Base-by-base conservation (phyloP, 179 eudicot genomes). In the Camellia oleifera region DNA sequence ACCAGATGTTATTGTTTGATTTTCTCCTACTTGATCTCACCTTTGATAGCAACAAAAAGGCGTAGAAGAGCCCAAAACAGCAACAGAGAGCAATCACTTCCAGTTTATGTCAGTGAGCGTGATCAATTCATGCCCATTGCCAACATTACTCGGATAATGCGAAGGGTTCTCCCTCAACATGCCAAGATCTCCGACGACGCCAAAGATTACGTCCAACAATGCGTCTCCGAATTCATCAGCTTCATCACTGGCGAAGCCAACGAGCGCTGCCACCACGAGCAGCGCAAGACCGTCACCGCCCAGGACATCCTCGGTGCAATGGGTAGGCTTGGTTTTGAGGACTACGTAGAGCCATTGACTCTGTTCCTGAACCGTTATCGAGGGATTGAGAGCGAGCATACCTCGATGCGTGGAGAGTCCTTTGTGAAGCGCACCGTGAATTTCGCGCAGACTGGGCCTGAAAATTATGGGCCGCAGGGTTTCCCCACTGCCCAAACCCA, bases 131-230 rank as follows among this genome's bases (percentile, higher is more conserved):
- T 57, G 61, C 61, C 61, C 3, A 6, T 57, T 9, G 12, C 61
- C 1, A 57, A 9, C 61, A 13, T 57, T 14, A 57, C 9, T 3
- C 8, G 89, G 9, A 66, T 86, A 9, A 86, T 87, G 84, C 75
- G 85, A 4, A 74, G 69, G 3, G 53, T 18, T 26, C 78, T 87
- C 10, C 87, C 84, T 4, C 73, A 77, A 0, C 65, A 84, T 26
- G 86, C 80, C 44, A 87, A 84, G 68, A 84, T 87, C n/a, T 60
- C 86, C 0, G 87, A 80, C 26, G 87, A 84, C 1, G 87, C 87
- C 40, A 87, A 84, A 54, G 81, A 82, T 2, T 72, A 79, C 0
- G 42, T 87, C 14, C 82, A 80, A 26, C 79, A 86, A 23, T 82
- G 81, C 84, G 4, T 64, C 3, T 6, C 87, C 3, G 84, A 84